Base-by-base conservation (phyloP, 352 stramenopile genomes). In the Porosira glacialis region DNA sequence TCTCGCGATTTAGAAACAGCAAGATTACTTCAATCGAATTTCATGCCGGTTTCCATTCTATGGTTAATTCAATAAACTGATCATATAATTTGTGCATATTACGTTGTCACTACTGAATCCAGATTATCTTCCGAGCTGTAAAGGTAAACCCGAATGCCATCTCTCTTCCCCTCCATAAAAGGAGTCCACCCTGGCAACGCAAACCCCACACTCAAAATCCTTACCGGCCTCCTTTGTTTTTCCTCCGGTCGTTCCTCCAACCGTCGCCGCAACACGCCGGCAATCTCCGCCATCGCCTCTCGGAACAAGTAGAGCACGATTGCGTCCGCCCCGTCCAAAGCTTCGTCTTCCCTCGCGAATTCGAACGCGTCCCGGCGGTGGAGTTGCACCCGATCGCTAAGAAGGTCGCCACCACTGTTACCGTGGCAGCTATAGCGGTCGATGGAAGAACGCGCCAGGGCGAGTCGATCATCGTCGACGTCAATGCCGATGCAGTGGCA, bases 301-400 rank as follows among this genome's bases (percentile, higher is more conserved):
- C 72, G 45, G 48, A 81, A 81, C 33, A 81, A 70, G 52, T 81
- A 81, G 22, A 81, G 19, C 8, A 81, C 56, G 21, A 81, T 45
- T 13, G 75, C 66, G 36, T 81, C 53, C 19, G 65, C 67, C 21
- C 4, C 39, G 33, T 71, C 47, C 22, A 52, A 36, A 21, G 64
- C 55, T 8, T 48, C 8, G 30, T 63, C 49, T 7, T 41, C 44
- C 28, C 62, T 55, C 27, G 78, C 50, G 28, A 74, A 68, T 19
- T 81, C 53, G 48, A 81, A 81, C 10, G 75, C 35, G 51, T 77
- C 67, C 35, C 61, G 36, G 35, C 59, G 30, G 24, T 57, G 56
- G 21, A 81, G 41, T 26, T 70, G 15, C 15, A 81, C 39, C 19
- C 45, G 15, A 36, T 75, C 13, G 3, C 58, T 0, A n/a, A n/a